Base-by-base conservation (phyloP, 805 yeast species). In the Candida ipomoeae region DNA sequence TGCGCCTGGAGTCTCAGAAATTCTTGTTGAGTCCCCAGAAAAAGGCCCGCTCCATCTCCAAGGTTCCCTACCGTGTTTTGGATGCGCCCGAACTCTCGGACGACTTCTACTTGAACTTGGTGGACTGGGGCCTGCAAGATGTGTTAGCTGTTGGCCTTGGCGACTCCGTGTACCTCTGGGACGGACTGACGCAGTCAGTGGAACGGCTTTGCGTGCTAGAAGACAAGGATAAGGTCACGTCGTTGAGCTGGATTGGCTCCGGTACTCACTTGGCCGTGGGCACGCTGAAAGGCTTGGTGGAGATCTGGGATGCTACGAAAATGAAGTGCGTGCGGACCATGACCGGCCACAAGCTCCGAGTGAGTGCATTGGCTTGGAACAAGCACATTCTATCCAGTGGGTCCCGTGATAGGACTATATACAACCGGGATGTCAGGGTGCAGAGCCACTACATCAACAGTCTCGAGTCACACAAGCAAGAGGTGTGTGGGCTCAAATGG, bases 11-110 rank as follows among this genome's bases (percentile, higher is more conserved):
- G 57, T 82, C 92, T 1, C 96, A 91, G 59, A 79, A 81, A 58
- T 68, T 91, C 23, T 72, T 94, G 40, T 69, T 91, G 46, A 84
- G 92, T 1, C 97, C 97, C 0, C 84, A 86, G 50, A 89, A 85
- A 67, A 85, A 82, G 61, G 81, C 86, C 1, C 71, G 99, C 41
- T 78, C 80, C 31, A 87, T 94, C 18, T 77, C 94, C 3, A 88
- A 87, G 62, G 88, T 90, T 0, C 98, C 99, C 0, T 90, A 86
- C 62, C 77, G 96, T 49, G 97, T 92, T 5, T 77, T 92, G 40
- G 99, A 92, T 69, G 99, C 99, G 0, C 99, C 98, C 0, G 96
- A 89, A 44, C 73, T 94, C 20, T 89, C 89, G 5, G 98, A 94
- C 65, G 98, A 92, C 64, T 92, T 91, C 63, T 92, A 92, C 64